Percentiles rank a stretch among this genome's conserved stretches.
These are phyloP conservation scores for Alloascoidea hylecoeti DNA, from an alignment of 805 yeast species.

Conservation along the genomic window DNA sequence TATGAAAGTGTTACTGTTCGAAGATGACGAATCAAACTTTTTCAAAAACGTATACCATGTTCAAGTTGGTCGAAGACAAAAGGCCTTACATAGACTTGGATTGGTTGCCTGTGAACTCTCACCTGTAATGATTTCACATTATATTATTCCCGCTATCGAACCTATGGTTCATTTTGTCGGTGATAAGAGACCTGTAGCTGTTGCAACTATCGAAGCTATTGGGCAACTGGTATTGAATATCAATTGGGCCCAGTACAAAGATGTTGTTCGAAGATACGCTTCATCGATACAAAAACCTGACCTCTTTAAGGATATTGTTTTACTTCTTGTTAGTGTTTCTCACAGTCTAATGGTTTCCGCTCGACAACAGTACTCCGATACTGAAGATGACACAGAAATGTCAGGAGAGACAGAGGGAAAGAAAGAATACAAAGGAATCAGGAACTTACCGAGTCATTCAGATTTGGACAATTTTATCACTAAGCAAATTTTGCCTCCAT, in stretches of 20 bases:
- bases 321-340: slow-evolving; percentile 42
- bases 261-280: slow-evolving; percentile 58
- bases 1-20: slow-evolving; percentile 45
- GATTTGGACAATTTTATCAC: slow-evolving; percentile 33
- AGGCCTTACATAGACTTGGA: slow-evolving; percentile 59
- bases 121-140: slow-evolving; percentile 56
- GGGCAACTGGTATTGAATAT: slow-evolving; percentile 41
- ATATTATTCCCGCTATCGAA: slow-evolving; percentile 75
- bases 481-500: slow-evolving; percentile 43
- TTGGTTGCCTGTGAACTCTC: slow-evolving; percentile 30
- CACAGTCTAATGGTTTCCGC: too few relatives aligned
- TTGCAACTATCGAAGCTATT: slow-evolving; percentile 41
- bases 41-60: slow-evolving; percentile 68
- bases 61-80: slow-evolving; percentile 74
- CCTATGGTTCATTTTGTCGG: slow-evolving; percentile 46
- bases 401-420: slow-evolving; percentile 8
- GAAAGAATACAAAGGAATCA: too few relatives aligned
- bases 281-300: slow-evolving; percentile 28
- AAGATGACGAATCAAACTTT: slow-evolving; percentile 75
- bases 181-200: slow-evolving; percentile 19
- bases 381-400: slow-evolving; percentile 5
- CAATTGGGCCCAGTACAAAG: slow-evolving; percentile 71
- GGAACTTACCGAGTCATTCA: background rate
- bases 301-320: slow-evolving; percentile 40
- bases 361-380: slow-evolving; percentile 1